phyloP scores from a whole-genome alignment of 352 stramenopile species.

The Pythium pyrilobum region DNA sequence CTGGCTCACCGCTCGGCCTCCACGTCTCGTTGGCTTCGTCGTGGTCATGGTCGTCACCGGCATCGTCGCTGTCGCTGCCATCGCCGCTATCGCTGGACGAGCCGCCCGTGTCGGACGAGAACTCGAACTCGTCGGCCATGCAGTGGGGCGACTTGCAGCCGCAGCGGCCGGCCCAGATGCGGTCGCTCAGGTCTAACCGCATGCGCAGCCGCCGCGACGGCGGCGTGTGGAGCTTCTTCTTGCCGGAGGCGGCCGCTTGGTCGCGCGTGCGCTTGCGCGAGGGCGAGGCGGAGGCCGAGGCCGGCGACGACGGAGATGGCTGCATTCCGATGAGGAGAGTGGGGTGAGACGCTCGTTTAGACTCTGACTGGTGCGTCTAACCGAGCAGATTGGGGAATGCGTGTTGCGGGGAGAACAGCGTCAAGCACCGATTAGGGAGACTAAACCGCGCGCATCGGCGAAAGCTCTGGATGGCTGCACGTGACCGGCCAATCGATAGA shows the following conservation, averaged over 20 bases:
- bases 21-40: not conserved
- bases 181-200: conserved; percentile 10
- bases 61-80: not conserved
- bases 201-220: conserved; percentile 3
- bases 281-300: not conserved
- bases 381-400: not conserved
- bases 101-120: conserved; percentile 11
- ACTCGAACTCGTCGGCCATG: conserved; percentile 17
- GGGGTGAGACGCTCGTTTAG: no score
- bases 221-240: not conserved
- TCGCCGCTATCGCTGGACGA: conserved; percentile 5
- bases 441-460: no score
- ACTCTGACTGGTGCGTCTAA: no score
- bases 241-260: not conserved
- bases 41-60: not conserved
- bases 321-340: no score
- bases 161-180: conserved; percentile 17
- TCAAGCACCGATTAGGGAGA: no score
- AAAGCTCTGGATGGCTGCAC: no score
- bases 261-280: conserved; percentile 9
- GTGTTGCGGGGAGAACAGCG: not conserved
- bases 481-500: not conserved
- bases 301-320: not conserved
- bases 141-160: conserved; percentile 11
- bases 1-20: not conserved